Evolutionary conservation across 495 filamentous ascomycete genomes (phyloP).

Genomic region (Talaromyces wortmannii): DNA sequence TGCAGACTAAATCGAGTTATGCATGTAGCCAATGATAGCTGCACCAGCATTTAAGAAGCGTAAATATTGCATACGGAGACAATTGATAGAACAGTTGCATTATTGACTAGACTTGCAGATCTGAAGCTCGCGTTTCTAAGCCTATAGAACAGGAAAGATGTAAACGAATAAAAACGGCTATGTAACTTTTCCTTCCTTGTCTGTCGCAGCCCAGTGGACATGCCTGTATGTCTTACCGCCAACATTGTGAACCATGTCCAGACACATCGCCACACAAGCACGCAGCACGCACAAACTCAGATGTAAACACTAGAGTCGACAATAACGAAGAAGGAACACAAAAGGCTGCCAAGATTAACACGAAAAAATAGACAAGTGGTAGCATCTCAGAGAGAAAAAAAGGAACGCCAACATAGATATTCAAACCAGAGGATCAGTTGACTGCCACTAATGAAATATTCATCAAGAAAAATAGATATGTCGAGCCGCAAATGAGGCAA

Average conservation of each 20-base stretch:
- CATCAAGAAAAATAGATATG: constrained; percentile 2
- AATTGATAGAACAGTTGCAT: not conserved
- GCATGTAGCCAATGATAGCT: no score
- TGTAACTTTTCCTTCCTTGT: not conserved
- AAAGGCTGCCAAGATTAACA: constrained; percentile 7
- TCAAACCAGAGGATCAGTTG: not conserved
- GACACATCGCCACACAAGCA: no score
- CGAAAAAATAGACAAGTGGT: constrained; percentile 1
- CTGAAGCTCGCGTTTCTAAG: not conserved
- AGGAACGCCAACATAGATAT: constrained; percentile 5
- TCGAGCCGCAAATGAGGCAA: not conserved
- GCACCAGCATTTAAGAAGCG: no score
- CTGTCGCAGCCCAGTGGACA: not conserved
- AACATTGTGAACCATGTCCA: not conserved
- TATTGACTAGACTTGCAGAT: not conserved
- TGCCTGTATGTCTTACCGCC: not conserved
- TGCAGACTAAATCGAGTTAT: no score
- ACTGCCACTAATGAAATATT: not conserved
- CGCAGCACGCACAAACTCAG: no score
- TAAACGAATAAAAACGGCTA: not conserved
- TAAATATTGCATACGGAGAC: no score
- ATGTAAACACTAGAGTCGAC: not conserved
- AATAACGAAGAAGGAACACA: not conserved
- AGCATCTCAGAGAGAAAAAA: not conserved
- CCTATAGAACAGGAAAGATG: not conserved